Base-by-base conservation (phyloP, 2,329 filamentous ascomycete species). In the Fusarium continuum region DNA sequence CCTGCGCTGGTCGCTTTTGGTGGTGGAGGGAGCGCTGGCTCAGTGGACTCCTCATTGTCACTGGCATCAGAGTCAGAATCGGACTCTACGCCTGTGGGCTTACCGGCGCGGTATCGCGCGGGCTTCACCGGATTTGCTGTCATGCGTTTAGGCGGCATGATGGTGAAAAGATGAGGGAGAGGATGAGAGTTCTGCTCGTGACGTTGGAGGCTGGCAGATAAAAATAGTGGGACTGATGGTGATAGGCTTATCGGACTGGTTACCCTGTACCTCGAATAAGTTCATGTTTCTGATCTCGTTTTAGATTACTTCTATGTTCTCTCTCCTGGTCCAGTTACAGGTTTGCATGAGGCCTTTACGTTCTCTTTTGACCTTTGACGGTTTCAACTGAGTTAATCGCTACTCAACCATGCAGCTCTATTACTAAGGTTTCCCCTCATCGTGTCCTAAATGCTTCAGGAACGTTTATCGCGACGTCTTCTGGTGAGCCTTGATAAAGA, bases 41-140 rank as follows among this genome's bases (percentile, higher is more conserved):
- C 43, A 38, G 63, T 60, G 63, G 66, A 48, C 48, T 69, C 70
- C 64, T 77, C 77, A 40, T 78, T 77, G 54, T 83, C 82, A 72
- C 77, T 80, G 65, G 77, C 78, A 57, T 84, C 82, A 6, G 79
- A 82, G 59, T 84, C 82, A 32, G 84, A 86, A 35, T 82, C 84
- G 6, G 82, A 83, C 11, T 80, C 82, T 58, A 80, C 83, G 8
- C 80, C 84, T 3, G 83, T 79, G 14, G 89, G 82, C 76, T 97
- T 98, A 66, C 95, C 94, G 14, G 94, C 90, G 55, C 93, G 88
- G 72, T 97, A 91, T 54, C 95, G 91, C 67, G 88, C 86, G 20
- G 92, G 91, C 74, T 88, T 88, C 55, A 89, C 79, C 4, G 92
- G 93, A 73, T 97, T 97, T 62, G 93, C 93, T 63, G 94, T 98